Evolutionary conservation across 2,329 filamentous ascomycete species (phyloP).

Genomic region (Fusarium sambucinum): DNA sequence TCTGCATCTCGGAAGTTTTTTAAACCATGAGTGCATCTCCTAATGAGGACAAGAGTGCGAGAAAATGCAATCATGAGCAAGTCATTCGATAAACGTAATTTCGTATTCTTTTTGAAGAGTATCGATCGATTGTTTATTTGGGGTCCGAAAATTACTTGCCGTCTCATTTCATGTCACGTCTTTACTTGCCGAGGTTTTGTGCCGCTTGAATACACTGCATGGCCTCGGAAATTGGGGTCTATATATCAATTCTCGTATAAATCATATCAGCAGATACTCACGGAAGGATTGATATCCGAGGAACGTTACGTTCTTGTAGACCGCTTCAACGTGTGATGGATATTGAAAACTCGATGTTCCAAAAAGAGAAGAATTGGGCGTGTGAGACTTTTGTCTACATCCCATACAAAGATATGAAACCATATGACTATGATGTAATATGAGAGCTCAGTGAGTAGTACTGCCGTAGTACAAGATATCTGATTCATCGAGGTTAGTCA

Average conservation of each 20-base stretch:
- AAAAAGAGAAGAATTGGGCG: neutral
- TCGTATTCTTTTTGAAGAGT: neutral
- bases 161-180: neutral
- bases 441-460: neutral
- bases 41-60: slow-evolving; percentile 4
- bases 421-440: neutral
- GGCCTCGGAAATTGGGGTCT: neutral
- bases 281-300: neutral
- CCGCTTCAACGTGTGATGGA: neutral
- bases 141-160: slow-evolving; percentile 1
- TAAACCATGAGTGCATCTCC: neutral
- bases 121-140: neutral
- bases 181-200: neutral
- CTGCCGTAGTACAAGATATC: neutral
- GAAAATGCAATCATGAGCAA: neutral
- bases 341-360: neutral
- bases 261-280: neutral
- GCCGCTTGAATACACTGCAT: neutral
- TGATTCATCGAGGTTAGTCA: neutral
- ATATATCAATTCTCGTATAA: neutral
- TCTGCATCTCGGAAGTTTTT: slow-evolving; percentile 10
- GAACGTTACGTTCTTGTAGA: neutral
- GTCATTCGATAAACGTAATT: too few relatives aligned
- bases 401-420: neutral
- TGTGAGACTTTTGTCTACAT: neutral